These are phyloP conservation scores for Myriosclerotinia scirpicola DNA, from an alignment of 2,329 filamentous ascomycete species.

Conservation along the genomic window DNA sequence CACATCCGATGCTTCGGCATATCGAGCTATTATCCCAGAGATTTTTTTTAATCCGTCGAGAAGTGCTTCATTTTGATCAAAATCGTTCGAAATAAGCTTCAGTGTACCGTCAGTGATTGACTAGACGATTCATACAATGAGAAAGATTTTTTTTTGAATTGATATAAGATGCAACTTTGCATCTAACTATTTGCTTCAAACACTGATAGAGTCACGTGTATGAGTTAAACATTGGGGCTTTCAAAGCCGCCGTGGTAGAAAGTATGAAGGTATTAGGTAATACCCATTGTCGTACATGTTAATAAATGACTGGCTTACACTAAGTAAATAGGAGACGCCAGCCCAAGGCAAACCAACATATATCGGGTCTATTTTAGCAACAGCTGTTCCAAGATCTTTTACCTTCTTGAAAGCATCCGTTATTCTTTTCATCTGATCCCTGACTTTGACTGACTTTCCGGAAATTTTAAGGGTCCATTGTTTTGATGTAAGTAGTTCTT, in stretches of 20 bases:
- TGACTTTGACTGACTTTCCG: neutral
- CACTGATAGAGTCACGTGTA: too few relatives aligned
- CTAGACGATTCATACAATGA: neutral
- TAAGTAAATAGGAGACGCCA: neutral
- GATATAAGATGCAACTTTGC: neutral
- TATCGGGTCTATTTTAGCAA: neutral
- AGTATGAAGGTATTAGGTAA: neutral
- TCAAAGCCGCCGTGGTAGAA: neutral
- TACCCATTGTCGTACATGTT: neutral
- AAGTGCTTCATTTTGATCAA: neutral
- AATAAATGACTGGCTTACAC: neutral
- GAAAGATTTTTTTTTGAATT: neutral
- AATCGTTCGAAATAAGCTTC: neutral
- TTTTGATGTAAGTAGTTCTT: neutral
- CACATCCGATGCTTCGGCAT: neutral
- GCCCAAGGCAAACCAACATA: constrained; percentile 4
- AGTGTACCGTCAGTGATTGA: neutral
- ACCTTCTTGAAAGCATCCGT: neutral
- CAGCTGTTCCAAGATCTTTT: neutral
- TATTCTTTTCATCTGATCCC: neutral
- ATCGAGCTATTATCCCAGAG: neutral
- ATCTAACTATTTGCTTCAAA: neutral
- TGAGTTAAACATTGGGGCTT: too few relatives aligned
- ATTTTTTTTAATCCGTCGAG: neutral
- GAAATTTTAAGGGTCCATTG: neutral